These are phyloP conservation scores for Pseudoperonospora humuli DNA, from an alignment of 352 stramenopile species.

Conservation along the genomic window DNA sequence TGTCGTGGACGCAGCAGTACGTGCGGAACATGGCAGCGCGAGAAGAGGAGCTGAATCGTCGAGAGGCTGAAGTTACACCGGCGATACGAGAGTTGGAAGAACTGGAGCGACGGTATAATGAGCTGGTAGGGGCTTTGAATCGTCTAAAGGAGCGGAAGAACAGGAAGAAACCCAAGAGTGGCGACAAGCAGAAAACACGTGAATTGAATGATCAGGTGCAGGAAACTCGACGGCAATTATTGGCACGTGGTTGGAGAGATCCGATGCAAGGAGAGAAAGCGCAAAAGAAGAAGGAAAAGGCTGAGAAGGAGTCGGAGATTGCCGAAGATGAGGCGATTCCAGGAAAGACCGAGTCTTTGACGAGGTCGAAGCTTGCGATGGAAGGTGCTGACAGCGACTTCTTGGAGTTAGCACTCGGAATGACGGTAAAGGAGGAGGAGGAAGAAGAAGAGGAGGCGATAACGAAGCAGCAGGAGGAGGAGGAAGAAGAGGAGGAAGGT, in stretches of 20 bases:
- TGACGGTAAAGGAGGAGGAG: slow-evolving; percentile 7
- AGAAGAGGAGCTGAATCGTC: slow-evolving; percentile 33
- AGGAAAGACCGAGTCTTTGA: neutral
- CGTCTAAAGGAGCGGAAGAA: slow-evolving; percentile 43
- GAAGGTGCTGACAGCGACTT: slow-evolving; percentile 23
- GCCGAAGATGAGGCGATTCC: neutral
- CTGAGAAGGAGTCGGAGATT: slow-evolving; percentile 17
- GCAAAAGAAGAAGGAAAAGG: slow-evolving; percentile 24
- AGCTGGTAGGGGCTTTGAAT: slow-evolving; percentile 27
- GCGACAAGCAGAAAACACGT: slow-evolving; percentile 25
- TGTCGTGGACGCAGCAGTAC: slow-evolving; percentile 76
- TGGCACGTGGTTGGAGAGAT: slow-evolving; percentile 42
- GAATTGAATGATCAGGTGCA: slow-evolving; percentile 36
- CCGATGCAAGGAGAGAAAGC: slow-evolving; percentile 25
- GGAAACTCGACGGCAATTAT: slow-evolving; percentile 31
- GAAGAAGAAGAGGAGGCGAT: neutral
- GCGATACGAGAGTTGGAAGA: slow-evolving; percentile 35
- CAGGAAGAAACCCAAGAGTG: slow-evolving; percentile 54
- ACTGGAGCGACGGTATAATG: slow-evolving; percentile 41
- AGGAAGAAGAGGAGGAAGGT: neutral
- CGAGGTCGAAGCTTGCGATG: neutral
- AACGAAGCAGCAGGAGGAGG: neutral
- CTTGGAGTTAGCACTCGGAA: slow-evolving; percentile 15
- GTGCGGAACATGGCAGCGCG: slow-evolving; percentile 43
- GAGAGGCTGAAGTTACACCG: slow-evolving; percentile 26